Conservation (phyloP, 768 basidiomycete species). For the Dentipellis sp. region DNA sequence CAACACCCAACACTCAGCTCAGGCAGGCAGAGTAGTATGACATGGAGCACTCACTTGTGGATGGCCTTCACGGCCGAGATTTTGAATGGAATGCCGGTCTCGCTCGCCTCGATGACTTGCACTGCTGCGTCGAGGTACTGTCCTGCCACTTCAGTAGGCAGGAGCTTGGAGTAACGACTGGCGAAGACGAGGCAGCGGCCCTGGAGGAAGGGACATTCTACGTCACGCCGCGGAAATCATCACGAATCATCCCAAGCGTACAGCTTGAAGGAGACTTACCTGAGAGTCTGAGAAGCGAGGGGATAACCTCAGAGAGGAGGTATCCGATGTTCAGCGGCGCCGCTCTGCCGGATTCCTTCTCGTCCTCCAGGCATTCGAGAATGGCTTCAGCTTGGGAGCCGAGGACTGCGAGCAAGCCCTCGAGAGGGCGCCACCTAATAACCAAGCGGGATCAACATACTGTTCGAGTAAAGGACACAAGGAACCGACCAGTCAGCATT, state of each 20-base stretch:
- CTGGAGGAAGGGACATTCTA: constrained; percentile 89
- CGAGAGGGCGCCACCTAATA: constrained; percentile 84
- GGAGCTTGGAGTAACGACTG: constrained; percentile 71
- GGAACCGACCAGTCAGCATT: constrained; percentile 51
- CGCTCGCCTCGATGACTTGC: constrained; percentile 67
- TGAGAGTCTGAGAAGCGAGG: constrained; percentile 58
- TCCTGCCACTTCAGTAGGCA: constrained; percentile 63
- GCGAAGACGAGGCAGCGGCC: constrained; percentile 94
- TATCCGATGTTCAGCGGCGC: constrained; percentile 71
- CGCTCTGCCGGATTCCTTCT: constrained; percentile 49
- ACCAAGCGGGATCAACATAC: constrained; percentile 5
- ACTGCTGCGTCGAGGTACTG: constrained; percentile 87
- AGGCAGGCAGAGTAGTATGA: neutral
- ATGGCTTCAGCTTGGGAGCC: constrained; percentile 76
- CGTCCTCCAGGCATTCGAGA: constrained; percentile 69
- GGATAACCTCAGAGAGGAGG: constrained; percentile 72
- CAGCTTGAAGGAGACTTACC: constrained; percentile 35
- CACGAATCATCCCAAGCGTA: neutral
- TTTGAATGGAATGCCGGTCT: constrained; percentile 80
- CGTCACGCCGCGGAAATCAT: neutral
- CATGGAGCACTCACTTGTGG: constrained; percentile 59
- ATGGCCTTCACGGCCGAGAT: constrained; percentile 90
- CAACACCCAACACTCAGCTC: constrained; percentile 6
- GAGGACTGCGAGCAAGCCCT: constrained; percentile 73
- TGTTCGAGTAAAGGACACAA: neutral